Conservation (phyloP, 805 yeast species). For the Soucietia sequanensis region DNA sequence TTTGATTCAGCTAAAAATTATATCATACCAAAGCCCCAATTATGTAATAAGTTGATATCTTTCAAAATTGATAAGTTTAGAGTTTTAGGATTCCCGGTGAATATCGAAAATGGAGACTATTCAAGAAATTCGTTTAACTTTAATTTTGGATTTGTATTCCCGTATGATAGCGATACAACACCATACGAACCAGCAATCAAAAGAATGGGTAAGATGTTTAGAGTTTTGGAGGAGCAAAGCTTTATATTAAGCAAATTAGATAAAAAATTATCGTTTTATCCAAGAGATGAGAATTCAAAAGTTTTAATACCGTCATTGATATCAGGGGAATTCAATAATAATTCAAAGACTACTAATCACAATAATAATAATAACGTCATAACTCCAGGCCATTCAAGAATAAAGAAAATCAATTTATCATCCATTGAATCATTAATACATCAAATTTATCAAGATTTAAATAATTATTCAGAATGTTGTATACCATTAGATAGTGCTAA, state of each 20-base stretch:
- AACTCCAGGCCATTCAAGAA: slow-evolving; percentile 36
- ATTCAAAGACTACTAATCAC: slow-evolving; percentile 4
- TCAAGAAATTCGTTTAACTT: slow-evolving; percentile 91
- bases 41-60: slow-evolving; percentile 80
- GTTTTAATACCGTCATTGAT: background rate
- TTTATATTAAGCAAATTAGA: slow-evolving; percentile 61
- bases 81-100: slow-evolving; percentile 86
- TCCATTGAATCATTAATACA: slow-evolving; percentile 74
- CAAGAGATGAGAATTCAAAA: background rate
- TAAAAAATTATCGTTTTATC: slow-evolving; percentile 24
- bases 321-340: slow-evolving; percentile 1
- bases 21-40: slow-evolving; percentile 88
- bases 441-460: slow-evolving; percentile 91
- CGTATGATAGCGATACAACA: slow-evolving; percentile 73
- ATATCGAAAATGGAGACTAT: slow-evolving; percentile 69
- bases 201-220: slow-evolving; percentile 84
- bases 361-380: slow-evolving; percentile 9
- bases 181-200: slow-evolving; percentile 85
- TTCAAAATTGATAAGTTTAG: slow-evolving; percentile 68
- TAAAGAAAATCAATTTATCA: slow-evolving; percentile 33
- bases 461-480: slow-evolving; percentile 92
- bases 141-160: slow-evolving; percentile 90
- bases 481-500: slow-evolving; percentile 90
- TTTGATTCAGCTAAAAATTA: slow-evolving; percentile 88
- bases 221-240: slow-evolving; percentile 86